Evolutionary conservation across 2,329 filamentous ascomycete species (phyloP), one percentile per base, ranked within the genome.

Genomic region (Aureobasidium sp.): DNA sequence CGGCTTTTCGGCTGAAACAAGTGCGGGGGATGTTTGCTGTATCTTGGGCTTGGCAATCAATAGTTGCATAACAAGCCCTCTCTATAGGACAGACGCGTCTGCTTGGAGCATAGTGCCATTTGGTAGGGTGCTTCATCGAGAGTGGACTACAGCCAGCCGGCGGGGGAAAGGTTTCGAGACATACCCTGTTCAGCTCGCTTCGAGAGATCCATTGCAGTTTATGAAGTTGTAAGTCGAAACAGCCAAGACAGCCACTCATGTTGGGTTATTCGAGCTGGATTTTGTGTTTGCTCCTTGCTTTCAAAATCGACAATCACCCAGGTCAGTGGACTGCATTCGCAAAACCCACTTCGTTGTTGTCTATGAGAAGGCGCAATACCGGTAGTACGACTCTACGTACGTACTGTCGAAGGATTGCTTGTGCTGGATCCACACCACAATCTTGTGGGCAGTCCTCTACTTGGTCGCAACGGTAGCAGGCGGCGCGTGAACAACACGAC

Each of bases 1-100:
- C 5, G 41, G 53, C 53, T 56, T 37, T 27, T 57, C 53, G 39
- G 53, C 34, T 45, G 53, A 45, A 57, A 57, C 53, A 45, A 34
- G 11, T 57, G 53, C 29, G 53, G 53, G 52, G 53, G 39, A 45
- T 42, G 31, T 34, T 22, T n/a, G 37, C 53, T 45, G 4, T 45
- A 45, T 34, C 41, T 45, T 15, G 29, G 14, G 15, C 53, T 57
- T 57, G 53, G 53, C 53, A 36, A n/a, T 27, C 25, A n/a, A 31
- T 31, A 47, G 14, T 44, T 25, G 39, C 14, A 34, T 15, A 22
- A 45, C 29, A 45, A 17, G 17, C 53, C 25, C 37, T 57, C 34
- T 27, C 45, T 57, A 45, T 57, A 57, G 39, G 53, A 36, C 27
- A 6, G 53, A 31, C 20, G 27, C n/a, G 29, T 25, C 29, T 57